Percentiles rank a stretch among this genome's conserved stretches.
Conservation (phyloP, 108 stramenopile species). For the Nitzschia putrida region DNA sequence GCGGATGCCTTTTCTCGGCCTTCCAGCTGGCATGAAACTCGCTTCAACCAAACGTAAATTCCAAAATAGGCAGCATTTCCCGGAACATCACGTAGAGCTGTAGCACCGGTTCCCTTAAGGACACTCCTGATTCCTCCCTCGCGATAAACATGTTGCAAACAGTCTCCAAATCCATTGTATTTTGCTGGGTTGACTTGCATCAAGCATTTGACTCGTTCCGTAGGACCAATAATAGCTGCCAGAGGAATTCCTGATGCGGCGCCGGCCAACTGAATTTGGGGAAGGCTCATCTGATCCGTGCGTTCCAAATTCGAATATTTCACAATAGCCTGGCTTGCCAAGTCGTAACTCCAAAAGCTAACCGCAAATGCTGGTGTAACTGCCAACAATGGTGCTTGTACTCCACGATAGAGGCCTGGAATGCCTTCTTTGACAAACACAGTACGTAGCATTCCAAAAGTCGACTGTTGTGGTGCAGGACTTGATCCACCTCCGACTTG, state of each 20-base stretch:
- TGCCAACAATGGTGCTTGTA: conserved; percentile 83
- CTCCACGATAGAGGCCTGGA: conserved; percentile 82
- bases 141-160: conserved; percentile 53
- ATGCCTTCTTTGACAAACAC: conserved; percentile 73
- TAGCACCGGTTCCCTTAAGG: conserved; percentile 78
- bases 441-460: conserved; percentile 62
- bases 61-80: conserved; percentile 89
- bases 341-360: conserved; percentile 89
- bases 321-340: conserved; percentile 61
- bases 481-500: conserved; percentile 43
- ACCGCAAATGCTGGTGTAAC: conserved; percentile 91
- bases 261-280: conserved; percentile 75
- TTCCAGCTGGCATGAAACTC: conserved; percentile 37
- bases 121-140: conserved; percentile 78
- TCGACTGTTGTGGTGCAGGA: conserved; percentile 21
- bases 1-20: conserved; percentile 45
- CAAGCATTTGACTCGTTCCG: conserved; percentile 89
- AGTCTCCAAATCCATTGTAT: conserved; percentile 79
- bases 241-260: conserved; percentile 82
- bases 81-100: conserved; percentile 84
- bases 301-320: conserved; percentile 34
- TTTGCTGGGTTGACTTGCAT: conserved; percentile 78
- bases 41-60: conserved; percentile 76
- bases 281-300: conserved; percentile 50
- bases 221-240: conserved; percentile 81